Conservation (phyloP, 345 rosid genomes). For the Syzygium grande region DNA sequence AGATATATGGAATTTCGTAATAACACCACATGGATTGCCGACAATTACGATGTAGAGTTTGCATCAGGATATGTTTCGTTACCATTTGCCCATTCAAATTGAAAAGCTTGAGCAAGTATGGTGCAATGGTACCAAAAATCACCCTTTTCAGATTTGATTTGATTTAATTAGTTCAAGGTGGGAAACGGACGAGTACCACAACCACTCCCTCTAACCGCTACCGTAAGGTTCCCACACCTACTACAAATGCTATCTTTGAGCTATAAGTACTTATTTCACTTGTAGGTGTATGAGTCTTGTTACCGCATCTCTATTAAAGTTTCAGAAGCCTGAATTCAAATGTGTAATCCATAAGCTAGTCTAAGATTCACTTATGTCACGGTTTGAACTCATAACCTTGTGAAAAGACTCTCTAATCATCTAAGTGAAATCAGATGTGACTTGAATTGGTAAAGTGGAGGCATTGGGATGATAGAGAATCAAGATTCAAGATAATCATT, state of each 20-base stretch:
- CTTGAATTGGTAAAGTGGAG: neutral
- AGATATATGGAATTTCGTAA: neutral
- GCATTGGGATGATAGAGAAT: neutral
- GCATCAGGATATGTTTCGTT: neutral
- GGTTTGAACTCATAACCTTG: neutral
- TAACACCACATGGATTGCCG: fast-evolving
- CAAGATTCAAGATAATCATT: neutral
- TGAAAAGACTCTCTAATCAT: neutral
- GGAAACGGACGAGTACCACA: neutral
- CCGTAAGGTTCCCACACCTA: neutral
- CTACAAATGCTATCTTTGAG: neutral
- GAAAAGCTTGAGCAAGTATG: neutral
- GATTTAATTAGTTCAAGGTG: neutral
- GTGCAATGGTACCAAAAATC: neutral
- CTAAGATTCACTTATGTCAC: neutral
- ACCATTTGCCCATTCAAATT: neutral
- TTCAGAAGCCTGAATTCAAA: neutral
- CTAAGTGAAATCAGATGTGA: neutral
- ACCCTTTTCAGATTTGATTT: neutral
- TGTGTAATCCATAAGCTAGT: neutral
- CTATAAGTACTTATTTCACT: neutral
- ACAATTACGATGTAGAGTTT: neutral
- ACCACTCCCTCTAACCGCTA: neutral
- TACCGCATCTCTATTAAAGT: neutral
- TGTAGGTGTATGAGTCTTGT: neutral